A percentile compares a stretch with the other conserved stretches of the same genome.
phyloP scores from a whole-genome alignment of 2,329 filamentous ascomycete genomes.

The Zopfia rhizophila region DNA sequence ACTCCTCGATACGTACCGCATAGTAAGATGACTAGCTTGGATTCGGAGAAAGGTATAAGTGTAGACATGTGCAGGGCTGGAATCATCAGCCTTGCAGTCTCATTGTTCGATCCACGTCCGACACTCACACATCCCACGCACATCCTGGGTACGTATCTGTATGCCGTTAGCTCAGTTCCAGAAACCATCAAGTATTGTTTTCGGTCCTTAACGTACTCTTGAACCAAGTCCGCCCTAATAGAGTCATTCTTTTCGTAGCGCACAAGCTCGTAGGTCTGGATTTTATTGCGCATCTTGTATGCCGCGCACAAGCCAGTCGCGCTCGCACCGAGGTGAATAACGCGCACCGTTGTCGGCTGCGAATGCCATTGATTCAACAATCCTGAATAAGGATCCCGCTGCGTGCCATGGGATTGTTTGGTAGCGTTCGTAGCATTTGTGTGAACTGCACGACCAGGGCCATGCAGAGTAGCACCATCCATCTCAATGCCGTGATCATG shows the following conservation, averaged over 20 bases:
- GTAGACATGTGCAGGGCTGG: too few relatives aligned
- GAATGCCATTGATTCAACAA: conserved; percentile 18
- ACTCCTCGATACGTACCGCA: conserved; percentile 22
- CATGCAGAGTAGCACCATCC: too few relatives aligned
- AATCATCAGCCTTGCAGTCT: too few relatives aligned
- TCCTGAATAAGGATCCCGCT: too few relatives aligned
- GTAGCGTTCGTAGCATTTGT: too few relatives aligned
- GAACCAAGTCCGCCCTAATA: too few relatives aligned
- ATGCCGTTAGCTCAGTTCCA: not conserved
- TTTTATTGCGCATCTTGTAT: conserved; percentile 54
- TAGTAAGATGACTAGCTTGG: conserved; percentile 50
- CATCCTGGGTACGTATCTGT: conserved; percentile 44
- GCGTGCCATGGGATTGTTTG: too few relatives aligned
- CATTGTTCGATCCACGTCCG: conserved; percentile 16
- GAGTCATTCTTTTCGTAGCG: conserved; percentile 55
- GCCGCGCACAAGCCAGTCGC: conserved; percentile 54
- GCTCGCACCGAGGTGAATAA: conserved; percentile 56
- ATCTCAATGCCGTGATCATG: too few relatives aligned
- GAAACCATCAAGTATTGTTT: too few relatives aligned
- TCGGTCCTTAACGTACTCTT: too few relatives aligned
- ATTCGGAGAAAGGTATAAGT: conserved; percentile 57
- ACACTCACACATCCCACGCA: conserved; percentile 12
- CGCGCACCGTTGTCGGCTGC: conserved; percentile 14
- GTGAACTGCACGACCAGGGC: too few relatives aligned
- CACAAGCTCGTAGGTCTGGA: conserved; percentile 45